Evolutionary conservation across 495 filamentous ascomycete genomes (phyloP).

Genomic region (Lepidopterella palustris): DNA sequence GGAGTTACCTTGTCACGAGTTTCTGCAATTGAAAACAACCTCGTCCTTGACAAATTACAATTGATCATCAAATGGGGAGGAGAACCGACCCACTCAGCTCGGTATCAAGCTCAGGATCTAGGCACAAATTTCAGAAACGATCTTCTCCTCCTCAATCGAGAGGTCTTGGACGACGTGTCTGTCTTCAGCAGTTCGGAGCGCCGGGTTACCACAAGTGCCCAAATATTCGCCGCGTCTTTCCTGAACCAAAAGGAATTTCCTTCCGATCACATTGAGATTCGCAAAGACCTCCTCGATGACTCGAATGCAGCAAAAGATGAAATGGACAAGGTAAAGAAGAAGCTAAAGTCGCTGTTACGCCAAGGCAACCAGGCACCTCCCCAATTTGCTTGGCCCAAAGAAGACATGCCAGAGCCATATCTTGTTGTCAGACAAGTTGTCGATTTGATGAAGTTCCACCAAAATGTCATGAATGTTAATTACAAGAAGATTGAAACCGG

Average conservation of each 20-base stretch:
- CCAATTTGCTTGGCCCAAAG: slow-evolving; percentile 95
- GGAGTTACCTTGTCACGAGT: slow-evolving; percentile 83
- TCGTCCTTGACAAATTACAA: slow-evolving; percentile 90
- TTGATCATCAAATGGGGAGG: slow-evolving; percentile 99
- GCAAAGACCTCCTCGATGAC: slow-evolving; percentile 93
- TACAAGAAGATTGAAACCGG: slow-evolving; percentile 64
- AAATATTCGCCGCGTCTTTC: slow-evolving; percentile 93
- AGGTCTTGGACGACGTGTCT: slow-evolving; percentile 80
- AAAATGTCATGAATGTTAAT: slow-evolving; percentile 87
- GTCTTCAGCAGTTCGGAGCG: slow-evolving; percentile 93
- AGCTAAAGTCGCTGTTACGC: slow-evolving; percentile 82
- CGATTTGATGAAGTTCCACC: slow-evolving; percentile 95
- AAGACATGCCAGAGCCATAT: slow-evolving; percentile 84
- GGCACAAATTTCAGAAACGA: slow-evolving; percentile 95
- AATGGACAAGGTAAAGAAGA: slow-evolving; percentile 99
- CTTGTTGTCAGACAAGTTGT: slow-evolving; percentile 87
- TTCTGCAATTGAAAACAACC: slow-evolving; percentile 79
- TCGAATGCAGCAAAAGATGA: slow-evolving; percentile 99
- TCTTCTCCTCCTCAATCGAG: slow-evolving; percentile 84
- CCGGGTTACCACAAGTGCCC: slow-evolving; percentile 86
- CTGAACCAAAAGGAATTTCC: slow-evolving; percentile 79
- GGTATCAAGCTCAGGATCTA: slow-evolving; percentile 91
- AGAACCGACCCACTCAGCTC: slow-evolving; percentile 92
- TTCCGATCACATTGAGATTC: slow-evolving; percentile 73
- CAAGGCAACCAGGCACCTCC: slow-evolving; percentile 82